These are phyloP conservation scores for Cardamine chenopodiifolia DNA, from an alignment of 345 rosid genomes.

Conservation along the genomic window DNA sequence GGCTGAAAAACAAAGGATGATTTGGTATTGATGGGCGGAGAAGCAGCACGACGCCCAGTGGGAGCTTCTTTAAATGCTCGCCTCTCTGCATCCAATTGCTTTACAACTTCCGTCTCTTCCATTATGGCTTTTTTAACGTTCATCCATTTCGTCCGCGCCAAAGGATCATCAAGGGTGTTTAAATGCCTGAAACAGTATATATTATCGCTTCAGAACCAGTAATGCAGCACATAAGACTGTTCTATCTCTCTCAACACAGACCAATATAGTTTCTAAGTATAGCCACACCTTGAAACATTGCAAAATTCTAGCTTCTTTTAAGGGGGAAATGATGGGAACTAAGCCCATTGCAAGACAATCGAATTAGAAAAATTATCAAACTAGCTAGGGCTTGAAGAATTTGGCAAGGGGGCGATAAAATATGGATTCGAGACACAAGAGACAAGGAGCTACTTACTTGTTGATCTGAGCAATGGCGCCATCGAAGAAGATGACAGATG, in stretches of 20 bases:
- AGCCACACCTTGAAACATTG: not conserved
- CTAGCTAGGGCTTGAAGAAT: conserved; percentile 61
- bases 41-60: conserved; percentile 69
- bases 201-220: not conserved
- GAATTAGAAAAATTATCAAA: not conserved
- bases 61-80: conserved; percentile 89
- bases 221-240: not conserved
- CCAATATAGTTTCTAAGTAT: conserved; percentile 9
- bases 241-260: not conserved
- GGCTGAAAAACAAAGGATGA: conserved; percentile 96
- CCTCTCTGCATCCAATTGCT: conserved; percentile 91
- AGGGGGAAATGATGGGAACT: not conserved
- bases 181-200: conserved; percentile 60
- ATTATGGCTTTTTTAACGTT: conserved; percentile 81
- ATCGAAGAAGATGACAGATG: conserved; percentile 95
- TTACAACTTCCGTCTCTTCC: conserved; percentile 92
- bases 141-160: conserved; percentile 91
- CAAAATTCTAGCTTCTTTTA: not conserved
- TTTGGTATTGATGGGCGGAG: conserved; percentile 84
- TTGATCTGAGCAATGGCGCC: conserved; percentile 99
- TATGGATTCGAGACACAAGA: conserved; percentile 8
- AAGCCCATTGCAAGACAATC: not conserved
- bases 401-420: conserved; percentile 72
- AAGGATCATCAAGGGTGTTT: conserved; percentile 76
- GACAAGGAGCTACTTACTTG: conserved; percentile 51